Conservation (phyloP, 2,329 filamentous ascomycete species). For the Ceratocystiopsis minuta region DNA sequence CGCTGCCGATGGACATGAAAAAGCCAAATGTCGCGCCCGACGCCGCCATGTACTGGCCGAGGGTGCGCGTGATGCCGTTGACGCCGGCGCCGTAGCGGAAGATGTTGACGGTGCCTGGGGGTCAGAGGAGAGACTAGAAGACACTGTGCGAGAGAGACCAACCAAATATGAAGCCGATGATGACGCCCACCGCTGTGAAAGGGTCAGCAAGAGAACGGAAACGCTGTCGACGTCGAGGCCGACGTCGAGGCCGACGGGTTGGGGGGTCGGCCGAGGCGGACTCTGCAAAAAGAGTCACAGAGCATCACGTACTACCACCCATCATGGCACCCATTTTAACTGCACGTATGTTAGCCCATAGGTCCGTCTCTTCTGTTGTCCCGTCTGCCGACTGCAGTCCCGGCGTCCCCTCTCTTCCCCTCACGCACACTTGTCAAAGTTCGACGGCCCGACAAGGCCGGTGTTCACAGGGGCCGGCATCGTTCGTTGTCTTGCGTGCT, state of each 20-base stretch:
- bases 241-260: neutral
- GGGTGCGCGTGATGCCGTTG: conserved; percentile 81
- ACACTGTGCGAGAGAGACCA: conserved; percentile 13
- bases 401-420: conserved; percentile 3
- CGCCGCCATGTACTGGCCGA: conserved; percentile 92
- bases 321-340: conserved; percentile 98
- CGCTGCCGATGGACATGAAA: conserved; percentile 98
- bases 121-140: neutral
- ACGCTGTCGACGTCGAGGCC: neutral
- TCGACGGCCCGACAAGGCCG: conserved; percentile 26
- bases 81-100: conserved; percentile 86
- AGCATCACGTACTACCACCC: conserved; percentile 66
- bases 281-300: too few relatives aligned
- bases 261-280: neutral
- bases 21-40: conserved; percentile 95
- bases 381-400: neutral
- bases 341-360: conserved; percentile 26
- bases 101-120: conserved; percentile 75
- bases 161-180: conserved; percentile 98
- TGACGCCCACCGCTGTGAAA: conserved; percentile 65
- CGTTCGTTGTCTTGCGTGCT: conserved; percentile 4
- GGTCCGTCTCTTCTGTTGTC: neutral
- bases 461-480: conserved; percentile 18
- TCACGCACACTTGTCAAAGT: conserved; percentile 34
- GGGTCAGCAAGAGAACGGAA: conserved; percentile 14